Evolutionary conservation across 352 stramenopile species (phyloP), one percentile per base, ranked within the genome.

Genomic region (Globisporangium cederbergense): DNA sequence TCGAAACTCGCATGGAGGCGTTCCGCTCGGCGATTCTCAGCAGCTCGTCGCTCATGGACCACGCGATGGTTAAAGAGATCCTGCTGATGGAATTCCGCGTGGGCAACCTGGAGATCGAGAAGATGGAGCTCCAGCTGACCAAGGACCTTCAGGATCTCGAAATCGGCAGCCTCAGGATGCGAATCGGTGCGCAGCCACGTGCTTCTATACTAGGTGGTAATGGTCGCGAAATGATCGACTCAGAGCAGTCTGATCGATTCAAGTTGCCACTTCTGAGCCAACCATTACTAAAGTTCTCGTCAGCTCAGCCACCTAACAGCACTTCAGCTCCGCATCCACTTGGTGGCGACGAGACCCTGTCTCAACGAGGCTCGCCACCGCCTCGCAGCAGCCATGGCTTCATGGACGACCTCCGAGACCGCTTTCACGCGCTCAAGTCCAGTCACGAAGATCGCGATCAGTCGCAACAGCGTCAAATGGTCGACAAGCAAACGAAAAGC

Each of bases 21-120:
- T 91, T 91, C 60, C 79, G 73, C 36, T 36, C 50, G 3, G 74
- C 70, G 36, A 88, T 89, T 32, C 66, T 83, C 47, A 74, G 79
- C 14, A 88, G 68, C 43, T 59, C 75, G 20, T 34, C 77, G 3
- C 72, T 85, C 45, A 57, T 64, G 25, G 70, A 68, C 46, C 85
- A 86, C 43, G 78, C 78, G 53, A 60, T 88, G 32, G 68, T 90
- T 20, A 73, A 76, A 0, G 84, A 92, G 28, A 58, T 95, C 13
- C 70, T 93, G 43, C 56, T 90, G 46, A 90, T 91, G 74, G 86
- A 95, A 45, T 93, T 96, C 62, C 90, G 90, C 45, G 87, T 97
- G 51, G 91, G 90, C 6, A 79, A 96, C 47, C 74, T 98, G 13
- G 88, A 98, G 66, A 75, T 96, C 22, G 90, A 98, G 58, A 98